Evolutionary conservation across 164 flowering plant species (phyloP), one percentile per base, ranked within the genome.

Genomic region (Brasenia schreberi): DNA sequence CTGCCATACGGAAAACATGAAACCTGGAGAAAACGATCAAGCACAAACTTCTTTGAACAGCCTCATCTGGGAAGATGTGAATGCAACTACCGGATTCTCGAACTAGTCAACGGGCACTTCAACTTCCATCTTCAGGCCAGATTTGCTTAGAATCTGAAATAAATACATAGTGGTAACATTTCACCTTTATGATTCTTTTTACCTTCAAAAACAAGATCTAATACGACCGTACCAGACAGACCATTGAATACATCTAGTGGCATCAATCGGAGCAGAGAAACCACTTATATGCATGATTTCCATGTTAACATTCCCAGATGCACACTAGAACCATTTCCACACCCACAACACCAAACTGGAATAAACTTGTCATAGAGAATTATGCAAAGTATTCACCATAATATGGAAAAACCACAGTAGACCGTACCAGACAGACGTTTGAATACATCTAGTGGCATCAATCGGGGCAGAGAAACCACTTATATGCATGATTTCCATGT

Each of bases 111-210:
- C 76, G 6, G 93, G 91, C 44, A 87, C 78, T 81, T 89, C 96
- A 56, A 89, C 94, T 65, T 86, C 91, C 91, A 87, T 84, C 75
- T 83, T 87, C 59, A 87, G 66, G 49, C 67, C 85, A 63, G 85
- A 74, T 43, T 63, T 71, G 44, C 78, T 78, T 67, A 89, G 69
- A 69, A 86, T 77, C 93, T 89, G 84, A 43, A 72, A 69, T 44
- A 66, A 39, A 60, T 19, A 9, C 19, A 18, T 65, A 9, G 49
- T 17, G 65, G 44, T 6, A 16, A 23, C 18, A 7, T 17, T 9
- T 12, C 42, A 56, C 6, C 23, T 59, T 49, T 7, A 27, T 44
- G 9, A 18, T 27, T 44, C 60, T 18, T 58, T 58, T 62, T 53
- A 33, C 7, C 44, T 17, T 5, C 65, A n/a, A 58, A 6, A 59